Evolutionary conservation across 306 rosid genomes (phyloP).

Genomic region (Calophaca sinica): DNA sequence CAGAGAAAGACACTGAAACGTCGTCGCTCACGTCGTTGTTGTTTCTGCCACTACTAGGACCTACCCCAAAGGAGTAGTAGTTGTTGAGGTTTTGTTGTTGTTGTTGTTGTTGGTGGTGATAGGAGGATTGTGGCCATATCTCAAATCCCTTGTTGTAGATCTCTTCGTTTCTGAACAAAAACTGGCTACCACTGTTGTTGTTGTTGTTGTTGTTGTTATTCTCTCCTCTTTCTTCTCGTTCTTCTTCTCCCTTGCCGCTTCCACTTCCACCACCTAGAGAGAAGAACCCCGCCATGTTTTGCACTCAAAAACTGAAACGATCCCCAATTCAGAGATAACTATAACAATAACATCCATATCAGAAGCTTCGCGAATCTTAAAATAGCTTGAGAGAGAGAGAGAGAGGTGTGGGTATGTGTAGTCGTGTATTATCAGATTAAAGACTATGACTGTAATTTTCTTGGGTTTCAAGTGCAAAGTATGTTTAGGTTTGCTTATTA

Average conservation of each 20-base stretch:
- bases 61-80: constrained; percentile 78
- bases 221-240: constrained; percentile 44
- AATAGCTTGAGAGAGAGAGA: constrained; percentile 3
- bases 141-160: constrained; percentile 82
- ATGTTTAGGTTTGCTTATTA: constrained; percentile 21
- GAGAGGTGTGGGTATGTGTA: too few relatives aligned
- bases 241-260: constrained; percentile 38
- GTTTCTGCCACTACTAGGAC: constrained; percentile 56
- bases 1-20: constrained; percentile 55
- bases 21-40: constrained; percentile 42
- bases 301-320: constrained; percentile 56
- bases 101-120: constrained; percentile 46
- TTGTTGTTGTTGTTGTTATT: constrained; percentile 9
- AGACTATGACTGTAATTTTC: constrained; percentile 25
- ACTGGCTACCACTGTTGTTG: constrained; percentile 45
- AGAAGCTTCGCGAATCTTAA: constrained; percentile 51
- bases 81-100: constrained; percentile 48
- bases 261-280: constrained; percentile 82
- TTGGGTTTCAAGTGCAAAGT: constrained; percentile 41
- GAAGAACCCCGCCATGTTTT: constrained; percentile 88
- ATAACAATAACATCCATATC: constrained; percentile 74
- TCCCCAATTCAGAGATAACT: constrained; percentile 59
- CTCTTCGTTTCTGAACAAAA: constrained; percentile 70
- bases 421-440: neutral
- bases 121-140: constrained; percentile 82